These are phyloP conservation scores for Whalleya microplaca DNA, from an alignment of 2,329 filamentous ascomycete species.

Conservation along the genomic window DNA sequence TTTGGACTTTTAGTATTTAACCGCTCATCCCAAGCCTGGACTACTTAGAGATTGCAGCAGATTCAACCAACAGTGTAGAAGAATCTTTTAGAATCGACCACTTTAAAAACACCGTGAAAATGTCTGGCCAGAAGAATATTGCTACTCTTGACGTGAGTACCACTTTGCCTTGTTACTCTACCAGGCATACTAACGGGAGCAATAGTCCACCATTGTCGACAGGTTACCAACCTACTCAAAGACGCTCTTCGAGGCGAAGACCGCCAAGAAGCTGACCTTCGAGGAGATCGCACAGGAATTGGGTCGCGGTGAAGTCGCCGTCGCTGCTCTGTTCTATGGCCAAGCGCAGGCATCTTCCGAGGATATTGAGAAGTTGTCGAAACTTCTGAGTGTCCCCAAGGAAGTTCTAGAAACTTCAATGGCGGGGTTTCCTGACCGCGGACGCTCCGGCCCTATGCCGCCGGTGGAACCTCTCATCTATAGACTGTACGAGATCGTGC, in stretches of 20 bases:
- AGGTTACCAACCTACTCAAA: slow-evolving; percentile 72
- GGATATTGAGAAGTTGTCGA: slow-evolving; percentile 68
- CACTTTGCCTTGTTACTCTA: background rate
- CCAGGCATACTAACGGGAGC: slow-evolving; percentile 1
- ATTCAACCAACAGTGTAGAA: background rate
- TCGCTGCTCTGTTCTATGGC: slow-evolving; percentile 89
- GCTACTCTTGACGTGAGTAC: slow-evolving; percentile 36
- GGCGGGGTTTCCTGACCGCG: slow-evolving; percentile 78
- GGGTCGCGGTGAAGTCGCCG: slow-evolving; percentile 79
- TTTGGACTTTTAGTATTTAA: background rate
- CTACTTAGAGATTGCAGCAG: background rate
- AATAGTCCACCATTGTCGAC: slow-evolving; percentile 65
- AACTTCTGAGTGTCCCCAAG: slow-evolving; percentile 64
- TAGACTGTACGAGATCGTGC: slow-evolving; percentile 88
- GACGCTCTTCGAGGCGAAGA: slow-evolving; percentile 82
- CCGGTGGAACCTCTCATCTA: slow-evolving; percentile 88
- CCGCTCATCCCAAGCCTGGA: background rate
- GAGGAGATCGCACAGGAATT: slow-evolving; percentile 75
- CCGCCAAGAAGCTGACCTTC: slow-evolving; percentile 74
- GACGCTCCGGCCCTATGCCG: slow-evolving; percentile 79
- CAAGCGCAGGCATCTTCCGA: slow-evolving; percentile 74
- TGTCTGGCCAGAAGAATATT: slow-evolving; percentile 30
- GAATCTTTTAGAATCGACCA: background rate
- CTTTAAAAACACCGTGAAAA: slow-evolving; percentile 13
- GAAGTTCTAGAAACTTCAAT: slow-evolving; percentile 64